Conservation (phyloP, 306 rosid species). For the Corylus heterophylla region DNA sequence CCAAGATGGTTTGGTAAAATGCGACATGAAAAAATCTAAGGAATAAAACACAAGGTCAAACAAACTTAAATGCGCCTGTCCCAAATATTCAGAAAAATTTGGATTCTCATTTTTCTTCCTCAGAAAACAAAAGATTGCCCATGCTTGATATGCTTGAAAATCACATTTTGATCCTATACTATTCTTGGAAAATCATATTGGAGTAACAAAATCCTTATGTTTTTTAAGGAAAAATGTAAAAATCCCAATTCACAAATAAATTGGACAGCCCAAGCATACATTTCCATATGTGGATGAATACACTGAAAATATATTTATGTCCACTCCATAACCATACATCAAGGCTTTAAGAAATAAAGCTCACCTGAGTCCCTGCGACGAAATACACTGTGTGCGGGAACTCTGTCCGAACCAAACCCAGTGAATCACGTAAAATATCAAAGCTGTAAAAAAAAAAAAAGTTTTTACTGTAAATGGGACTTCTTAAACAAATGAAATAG, state of each 20-base stretch:
- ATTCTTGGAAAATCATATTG: not conserved
- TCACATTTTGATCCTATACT: not conserved
- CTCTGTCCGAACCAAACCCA: slow-evolving; percentile 76
- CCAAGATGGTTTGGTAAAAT: slow-evolving; percentile 16
- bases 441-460: slow-evolving; percentile 59
- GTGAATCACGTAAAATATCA: slow-evolving; percentile 71
- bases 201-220: not conserved
- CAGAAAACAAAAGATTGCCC: not conserved
- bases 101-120: not conserved
- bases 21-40: not conserved
- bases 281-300: not conserved
- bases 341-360: not conserved
- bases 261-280: not conserved
- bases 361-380: slow-evolving; percentile 92
- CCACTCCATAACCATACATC: not conserved
- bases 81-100: not conserved
- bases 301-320: not conserved
- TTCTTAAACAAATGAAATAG: not conserved
- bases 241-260: not conserved
- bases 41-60: slow-evolving; percentile 8
- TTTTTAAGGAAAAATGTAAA: not conserved
- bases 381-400: slow-evolving; percentile 81
- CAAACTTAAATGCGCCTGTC: not conserved
- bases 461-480: not conserved
- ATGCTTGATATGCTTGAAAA: not conserved